Base-by-base conservation (phyloP, 352 stramenopile genomes). In the Phytopythium mirpurense region DNA sequence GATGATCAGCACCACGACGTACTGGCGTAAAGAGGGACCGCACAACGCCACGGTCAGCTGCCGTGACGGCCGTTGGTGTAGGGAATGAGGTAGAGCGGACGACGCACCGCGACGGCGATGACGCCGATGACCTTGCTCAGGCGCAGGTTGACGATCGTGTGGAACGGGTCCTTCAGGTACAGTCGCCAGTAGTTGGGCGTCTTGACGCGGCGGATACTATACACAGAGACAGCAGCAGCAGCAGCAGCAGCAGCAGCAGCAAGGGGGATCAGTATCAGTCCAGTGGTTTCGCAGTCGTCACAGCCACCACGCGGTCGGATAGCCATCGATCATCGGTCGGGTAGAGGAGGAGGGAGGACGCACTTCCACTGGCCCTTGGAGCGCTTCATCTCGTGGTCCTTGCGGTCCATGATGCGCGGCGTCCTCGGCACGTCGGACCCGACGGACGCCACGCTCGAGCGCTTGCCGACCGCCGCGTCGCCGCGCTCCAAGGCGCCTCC, bases 161-260 rank as follows among this genome's bases (percentile, higher is more conserved):
- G 83, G 67, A 93, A 93, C 37, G 83, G 83, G 50, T 90, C 83
- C 48, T 90, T 76, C 43, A 91, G 62, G 59, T 93, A 93, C 36
- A 90, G 61, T 54, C 86, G 88, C 80, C 80, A 93, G 60, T 89
- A 89, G 42, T 90, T 60, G 10, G 81, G 73, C 53, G 87, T 71
- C 59, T 90, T 90, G 29, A 88, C 56, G 23, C 83, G 83, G 3
- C 77, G 76, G 60, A 93, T 91, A 42, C 83, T 93, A 24, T 15
- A 46, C 26, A 46, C 36, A 60, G 10, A 36, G 24, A 60, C 21
- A 62, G n/a, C n/a, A n/a, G n/a, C n/a, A n/a, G n/a, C n/a, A n/a
- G n/a, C n/a, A n/a, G n/a, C n/a, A n/a, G n/a, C n/a, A n/a, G n/a
- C n/a, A n/a, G n/a, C n/a, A n/a, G n/a, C n/a, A n/a, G n/a, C n/a